A percentile compares a stretch with the other conserved stretches of the same genome.
phyloP scores from a whole-genome alignment of 2,329 filamentous ascomycete species.

The Sporothrix variecibatus region DNA sequence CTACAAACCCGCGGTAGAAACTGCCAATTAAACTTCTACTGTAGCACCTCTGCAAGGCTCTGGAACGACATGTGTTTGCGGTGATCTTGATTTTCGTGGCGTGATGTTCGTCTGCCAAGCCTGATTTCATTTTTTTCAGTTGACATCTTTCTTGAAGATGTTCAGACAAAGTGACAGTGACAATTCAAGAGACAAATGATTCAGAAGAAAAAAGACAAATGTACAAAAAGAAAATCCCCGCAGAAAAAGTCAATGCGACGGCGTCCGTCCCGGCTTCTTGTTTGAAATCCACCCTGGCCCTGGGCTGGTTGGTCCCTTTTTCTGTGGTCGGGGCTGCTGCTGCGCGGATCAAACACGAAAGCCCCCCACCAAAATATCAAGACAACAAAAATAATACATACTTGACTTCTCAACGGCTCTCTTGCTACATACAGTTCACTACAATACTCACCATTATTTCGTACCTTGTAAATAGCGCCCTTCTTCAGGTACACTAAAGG shows the following conservation, averaged over 20 bases:
- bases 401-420: neutral
- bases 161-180: neutral
- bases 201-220: neutral
- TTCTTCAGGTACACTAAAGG: no score
- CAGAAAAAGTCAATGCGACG: neutral
- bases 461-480: neutral
- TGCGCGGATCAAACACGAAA: slow-evolving; percentile 17
- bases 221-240: neutral
- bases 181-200: neutral
- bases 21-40: neutral
- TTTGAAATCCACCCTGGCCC: neutral
- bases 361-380: neutral
- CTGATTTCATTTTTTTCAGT: neutral
- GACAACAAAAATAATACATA: neutral
- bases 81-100: neutral
- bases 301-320: neutral
- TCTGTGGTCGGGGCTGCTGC: neutral
- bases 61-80: neutral
- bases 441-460: neutral
- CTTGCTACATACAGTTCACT: neutral
- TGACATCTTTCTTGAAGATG: neutral
- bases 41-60: neutral
- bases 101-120: neutral
- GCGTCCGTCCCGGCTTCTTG: neutral
- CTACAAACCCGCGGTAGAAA: neutral